Evolutionary conservation across 129 eudicot genomes (phyloP), one percentile per base, ranked within the genome.

Genomic region (Calendula officinalis): DNA sequence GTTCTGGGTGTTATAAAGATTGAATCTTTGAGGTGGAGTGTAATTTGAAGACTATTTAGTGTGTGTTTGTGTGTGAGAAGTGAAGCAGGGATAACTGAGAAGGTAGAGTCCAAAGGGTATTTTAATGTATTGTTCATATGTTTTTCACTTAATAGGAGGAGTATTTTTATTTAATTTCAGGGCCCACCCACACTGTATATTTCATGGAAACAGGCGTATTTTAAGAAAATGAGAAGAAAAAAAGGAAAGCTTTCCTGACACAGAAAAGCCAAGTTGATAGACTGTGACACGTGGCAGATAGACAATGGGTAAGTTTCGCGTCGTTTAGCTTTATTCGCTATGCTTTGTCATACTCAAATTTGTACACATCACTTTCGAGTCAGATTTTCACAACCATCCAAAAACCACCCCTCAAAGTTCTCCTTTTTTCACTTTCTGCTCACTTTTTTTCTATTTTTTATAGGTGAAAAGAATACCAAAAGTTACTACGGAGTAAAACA

Each of bases 331-430:
- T 59, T 60, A 50, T 71, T 6, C 13, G 60, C 46, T 37, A 33
- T 67, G 60, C 73, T 56, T 67, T 70, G 70, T 77, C 75, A 32
- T 61, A 64, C 64, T 64, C 59, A 41, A 60, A 42, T 56, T 63
- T 64, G 72, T 68, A 67, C 79, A 61, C 74, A 55, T 78, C 78
- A 72, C 68, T 69, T n/a, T 72, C 68, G 62, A 71, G 82, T 78
- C 82, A 78, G 74, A 67, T 66, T 27, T 44, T 32, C 57, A 58
- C 61, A 77, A 71, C 44, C 62, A 7, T 71, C 78, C 78, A 72
- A 71, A 53, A 48, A 9, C 46, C 3, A 40, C 71, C 35, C 43
- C 65, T 6, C 55, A 52, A 73, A 56, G 7, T 35, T 47, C 41
- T 38, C 66, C 59, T 43, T 60, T 68, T 67, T 14, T 2, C 64